Conservation (phyloP, 1,284 basidiomycete species). For the Trametes versicolor region DNA sequence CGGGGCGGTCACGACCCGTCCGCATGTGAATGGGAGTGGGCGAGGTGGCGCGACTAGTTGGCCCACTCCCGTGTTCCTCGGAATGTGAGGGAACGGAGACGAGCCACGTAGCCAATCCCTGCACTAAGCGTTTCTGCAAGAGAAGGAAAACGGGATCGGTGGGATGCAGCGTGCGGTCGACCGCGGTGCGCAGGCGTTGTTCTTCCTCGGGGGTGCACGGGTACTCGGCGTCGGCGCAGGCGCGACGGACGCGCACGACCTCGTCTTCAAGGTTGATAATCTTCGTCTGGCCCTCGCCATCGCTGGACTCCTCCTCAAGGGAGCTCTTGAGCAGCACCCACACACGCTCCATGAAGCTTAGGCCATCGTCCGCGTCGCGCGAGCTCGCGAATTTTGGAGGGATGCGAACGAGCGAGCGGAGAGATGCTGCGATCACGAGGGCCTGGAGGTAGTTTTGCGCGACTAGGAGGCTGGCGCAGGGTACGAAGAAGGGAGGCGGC, state of each 20-base stretch:
- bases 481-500: slow-evolving; percentile 71
- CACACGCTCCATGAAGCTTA: slow-evolving; percentile 61
- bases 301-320: slow-evolving; percentile 55
- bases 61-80: slow-evolving; percentile 2
- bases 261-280: slow-evolving; percentile 77
- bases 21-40: slow-evolving; percentile 54
- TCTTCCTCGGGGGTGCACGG: slow-evolving; percentile 54
- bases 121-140: slow-evolving; percentile 63
- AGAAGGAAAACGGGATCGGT: slow-evolving; percentile 73
- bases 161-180: slow-evolving; percentile 66
- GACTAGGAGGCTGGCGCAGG: slow-evolving; percentile 59
- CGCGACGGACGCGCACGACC: slow-evolving; percentile 57
- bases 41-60: slow-evolving; percentile 5
- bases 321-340: slow-evolving; percentile 72
- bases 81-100: slow-evolving; percentile 23
- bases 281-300: slow-evolving; percentile 54
- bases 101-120: slow-evolving; percentile 52
- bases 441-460: slow-evolving; percentile 79
- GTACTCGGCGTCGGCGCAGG: slow-evolving; percentile 25
- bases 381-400: slow-evolving; percentile 34
- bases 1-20: slow-evolving; percentile 37
- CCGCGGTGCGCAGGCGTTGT: slow-evolving; percentile 59
- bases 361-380: slow-evolving; percentile 20
- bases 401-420: slow-evolving; percentile 63
- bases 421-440: slow-evolving; percentile 68